These are phyloP conservation scores for Yamadazyma laniorum DNA, from an alignment of 805 yeast genomes.

Conservation along the genomic window DNA sequence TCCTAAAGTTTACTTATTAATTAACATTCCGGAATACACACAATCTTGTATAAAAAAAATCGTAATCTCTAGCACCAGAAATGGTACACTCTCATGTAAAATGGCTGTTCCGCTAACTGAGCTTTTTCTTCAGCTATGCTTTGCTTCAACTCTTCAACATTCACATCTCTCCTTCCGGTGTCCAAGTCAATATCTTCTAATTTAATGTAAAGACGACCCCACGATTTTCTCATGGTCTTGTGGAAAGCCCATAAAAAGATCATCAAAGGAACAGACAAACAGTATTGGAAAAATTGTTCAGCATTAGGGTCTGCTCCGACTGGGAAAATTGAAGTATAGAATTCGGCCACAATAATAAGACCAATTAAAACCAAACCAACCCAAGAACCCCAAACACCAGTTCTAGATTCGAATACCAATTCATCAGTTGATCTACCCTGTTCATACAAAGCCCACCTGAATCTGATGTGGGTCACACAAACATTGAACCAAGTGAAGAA, in stretches of 20 bases:
- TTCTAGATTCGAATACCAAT: conserved; percentile 32
- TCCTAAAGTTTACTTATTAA: not conserved
- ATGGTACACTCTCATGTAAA: conserved; percentile 26
- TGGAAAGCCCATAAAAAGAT: conserved; percentile 44
- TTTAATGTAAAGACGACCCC: conserved; percentile 29
- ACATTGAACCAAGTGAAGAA: conserved; percentile 43
- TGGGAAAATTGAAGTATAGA: conserved; percentile 42
- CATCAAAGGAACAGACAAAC: conserved; percentile 48
- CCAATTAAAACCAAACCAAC: conserved; percentile 32
- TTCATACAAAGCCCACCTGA: conserved; percentile 36
- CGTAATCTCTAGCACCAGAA: conserved; percentile 29
- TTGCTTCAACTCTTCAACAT: conserved; percentile 38
- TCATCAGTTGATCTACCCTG: conserved; percentile 40
- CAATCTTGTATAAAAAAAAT: not conserved
- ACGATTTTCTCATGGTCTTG: conserved; percentile 32
- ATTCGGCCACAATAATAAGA: conserved; percentile 34
- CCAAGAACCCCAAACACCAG: conserved; percentile 38
- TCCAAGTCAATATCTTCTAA: conserved; percentile 40
- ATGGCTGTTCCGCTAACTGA: conserved; percentile 23
- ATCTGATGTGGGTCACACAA: conserved; percentile 40
- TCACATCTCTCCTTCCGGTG: conserved; percentile 42
- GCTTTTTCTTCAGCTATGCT: conserved; percentile 40
- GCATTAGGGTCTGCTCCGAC: conserved; percentile 27
- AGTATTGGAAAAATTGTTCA: conserved; percentile 48
- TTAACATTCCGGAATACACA: not conserved